Percentiles rank a stretch among this genome's conserved stretches.
phyloP scores from a whole-genome alignment of 805 yeast species.

The Candida chilensis region DNA sequence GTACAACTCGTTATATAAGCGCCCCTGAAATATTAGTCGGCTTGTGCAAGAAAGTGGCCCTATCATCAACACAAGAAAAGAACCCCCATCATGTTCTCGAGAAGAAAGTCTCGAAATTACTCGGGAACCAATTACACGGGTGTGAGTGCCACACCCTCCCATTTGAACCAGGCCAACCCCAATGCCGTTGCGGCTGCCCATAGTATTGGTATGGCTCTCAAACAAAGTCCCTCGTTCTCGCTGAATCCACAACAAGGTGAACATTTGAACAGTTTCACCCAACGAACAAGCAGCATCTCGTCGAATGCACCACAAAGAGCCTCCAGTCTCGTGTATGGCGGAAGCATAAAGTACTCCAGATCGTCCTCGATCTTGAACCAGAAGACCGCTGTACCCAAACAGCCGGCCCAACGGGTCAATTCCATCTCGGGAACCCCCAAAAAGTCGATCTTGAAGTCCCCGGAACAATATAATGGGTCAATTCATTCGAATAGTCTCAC shows the following conservation, averaged over 20 bases:
- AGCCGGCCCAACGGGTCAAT: background rate
- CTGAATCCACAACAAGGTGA: too few species aligned
- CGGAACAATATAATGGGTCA: too few species aligned
- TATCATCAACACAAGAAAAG: too few species aligned
- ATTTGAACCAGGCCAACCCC: constrained; percentile 1
- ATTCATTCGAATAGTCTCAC: background rate
- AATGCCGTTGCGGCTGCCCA: constrained; percentile 1
- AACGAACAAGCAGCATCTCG: too few species aligned
- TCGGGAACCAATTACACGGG: background rate
- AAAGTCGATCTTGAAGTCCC: too few species aligned
- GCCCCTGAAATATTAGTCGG: too few species aligned
- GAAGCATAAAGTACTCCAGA: background rate
- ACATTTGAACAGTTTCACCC: too few species aligned
- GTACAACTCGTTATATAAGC: too few species aligned
- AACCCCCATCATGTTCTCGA: constrained; percentile 1
- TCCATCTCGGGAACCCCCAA: too few species aligned
- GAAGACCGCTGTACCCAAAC: background rate
- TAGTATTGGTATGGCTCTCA: background rate
- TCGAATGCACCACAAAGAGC: background rate
- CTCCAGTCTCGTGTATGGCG: background rate
- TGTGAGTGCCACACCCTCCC: background rate
- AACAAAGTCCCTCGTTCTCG: background rate
- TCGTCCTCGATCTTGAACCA: background rate
- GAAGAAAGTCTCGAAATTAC: constrained; percentile 1
- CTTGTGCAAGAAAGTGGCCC: too few species aligned